phyloP scores from a whole-genome alignment of 345 rosid species.

The Citrus australasica region DNA sequence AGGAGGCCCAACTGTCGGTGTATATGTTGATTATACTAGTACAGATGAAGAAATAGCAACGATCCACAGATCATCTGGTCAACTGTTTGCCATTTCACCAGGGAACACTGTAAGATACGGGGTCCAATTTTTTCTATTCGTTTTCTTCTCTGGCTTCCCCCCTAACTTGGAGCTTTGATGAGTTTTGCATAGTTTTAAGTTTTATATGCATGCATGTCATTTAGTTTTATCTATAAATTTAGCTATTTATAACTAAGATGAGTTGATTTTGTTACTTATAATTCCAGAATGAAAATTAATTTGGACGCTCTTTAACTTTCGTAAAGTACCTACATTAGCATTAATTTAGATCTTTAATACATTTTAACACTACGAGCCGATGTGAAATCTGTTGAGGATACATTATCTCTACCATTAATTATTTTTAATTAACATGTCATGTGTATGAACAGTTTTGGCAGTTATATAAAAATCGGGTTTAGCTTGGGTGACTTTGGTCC shows the following conservation, averaged over 20 bases:
- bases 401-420: neutral
- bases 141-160: neutral
- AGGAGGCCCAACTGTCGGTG: conserved; percentile 91
- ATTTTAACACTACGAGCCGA: neutral
- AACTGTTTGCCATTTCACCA: conserved; percentile 62
- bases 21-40: conserved; percentile 53
- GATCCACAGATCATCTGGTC: conserved; percentile 61
- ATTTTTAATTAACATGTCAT: neutral
- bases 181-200: neutral
- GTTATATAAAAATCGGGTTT: neutral
- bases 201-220: neutral
- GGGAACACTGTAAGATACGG: conserved; percentile 76
- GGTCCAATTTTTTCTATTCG: conserved; percentile 10
- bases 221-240: neutral
- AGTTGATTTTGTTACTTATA: neutral
- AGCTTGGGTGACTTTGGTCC: neutral
- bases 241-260: neutral
- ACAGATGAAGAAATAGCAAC: conserved; percentile 52
- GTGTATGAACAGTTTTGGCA: neutral
- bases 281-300: neutral
- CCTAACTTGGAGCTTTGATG: too few species aligned
- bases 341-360: neutral
- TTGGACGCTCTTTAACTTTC: neutral
- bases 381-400: neutral
- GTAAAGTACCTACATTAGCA: neutral